These are phyloP conservation scores for Hylodesmum podocarpum DNA, from an alignment of 306 rosid species.

Conservation along the genomic window DNA sequence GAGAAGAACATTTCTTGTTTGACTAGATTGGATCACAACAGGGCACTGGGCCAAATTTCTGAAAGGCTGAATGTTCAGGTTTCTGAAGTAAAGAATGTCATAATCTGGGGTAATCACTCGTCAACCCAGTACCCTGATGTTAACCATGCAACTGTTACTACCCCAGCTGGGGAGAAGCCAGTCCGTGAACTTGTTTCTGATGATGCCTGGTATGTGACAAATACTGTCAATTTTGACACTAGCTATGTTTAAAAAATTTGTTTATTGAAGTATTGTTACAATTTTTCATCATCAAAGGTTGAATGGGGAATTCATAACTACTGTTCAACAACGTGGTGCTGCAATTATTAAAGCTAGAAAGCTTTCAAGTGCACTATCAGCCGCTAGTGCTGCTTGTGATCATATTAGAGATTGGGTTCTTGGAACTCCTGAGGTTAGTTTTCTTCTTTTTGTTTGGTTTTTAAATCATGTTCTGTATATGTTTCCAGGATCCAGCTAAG, in stretches of 20 bases:
- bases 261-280: not conserved
- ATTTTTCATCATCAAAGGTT: conserved; percentile 50
- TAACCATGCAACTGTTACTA: conserved; percentile 83
- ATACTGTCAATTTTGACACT: not conserved
- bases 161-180: conserved; percentile 72
- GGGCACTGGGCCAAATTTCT: conserved; percentile 97
- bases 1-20: conserved; percentile 84
- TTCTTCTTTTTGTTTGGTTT: not conserved
- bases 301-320: conserved; percentile 84
- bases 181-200: conserved; percentile 81
- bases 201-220: conserved; percentile 68
- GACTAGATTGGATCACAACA: conserved; percentile 95
- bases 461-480: not conserved
- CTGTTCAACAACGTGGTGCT: conserved; percentile 99
- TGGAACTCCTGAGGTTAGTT: conserved; percentile 91
- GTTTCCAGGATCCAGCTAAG: not conserved
- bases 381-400: conserved; percentile 98
- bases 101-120: conserved; percentile 99
- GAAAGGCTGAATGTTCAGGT: conserved; percentile 83
- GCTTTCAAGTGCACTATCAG: conserved; percentile 93
- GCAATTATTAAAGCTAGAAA: conserved; percentile 96
- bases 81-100: conserved; percentile 85
- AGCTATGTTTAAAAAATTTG: not conserved
- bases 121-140: conserved; percentile 98
- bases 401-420: conserved; percentile 98